Evolutionary conservation across 345 rosid genomes (phyloP).

Genomic region (Erysimum cheiranthoides): DNA sequence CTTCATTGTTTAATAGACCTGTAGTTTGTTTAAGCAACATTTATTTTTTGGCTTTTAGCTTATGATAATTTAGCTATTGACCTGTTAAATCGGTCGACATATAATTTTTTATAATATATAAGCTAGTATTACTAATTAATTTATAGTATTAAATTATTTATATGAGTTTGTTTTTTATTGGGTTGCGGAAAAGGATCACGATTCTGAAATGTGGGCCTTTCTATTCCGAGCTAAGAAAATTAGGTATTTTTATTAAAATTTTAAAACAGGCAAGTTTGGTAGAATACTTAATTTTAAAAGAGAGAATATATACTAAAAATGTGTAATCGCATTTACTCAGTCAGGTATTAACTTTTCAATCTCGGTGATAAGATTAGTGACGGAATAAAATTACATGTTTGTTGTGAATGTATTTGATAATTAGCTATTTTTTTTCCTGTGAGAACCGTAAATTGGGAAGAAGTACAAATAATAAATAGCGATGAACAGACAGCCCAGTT

Average conservation of each 20-base stretch:
- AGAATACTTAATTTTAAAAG: not conserved
- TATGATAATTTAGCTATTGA: constrained; percentile 24
- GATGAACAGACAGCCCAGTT: constrained; percentile 13
- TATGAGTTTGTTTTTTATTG: constrained; percentile 8
- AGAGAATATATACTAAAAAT: constrained; percentile 22
- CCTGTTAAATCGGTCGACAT: constrained; percentile 29
- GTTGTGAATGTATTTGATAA: not conserved
- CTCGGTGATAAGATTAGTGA: not conserved
- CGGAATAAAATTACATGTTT: not conserved
- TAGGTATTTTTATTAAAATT: not conserved
- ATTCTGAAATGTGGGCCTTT: constrained; percentile 33
- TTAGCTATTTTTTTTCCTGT: too few relatives aligned
- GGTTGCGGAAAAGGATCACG: constrained; percentile 36
- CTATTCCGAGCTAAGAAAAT: not conserved
- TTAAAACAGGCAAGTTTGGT: constrained; percentile 33
- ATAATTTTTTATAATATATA: not conserved
- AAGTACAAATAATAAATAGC: constrained; percentile 28
- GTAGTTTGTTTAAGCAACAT: constrained; percentile 17
- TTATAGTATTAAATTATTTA: not conserved
- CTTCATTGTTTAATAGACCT: not conserved
- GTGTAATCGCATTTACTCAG: constrained; percentile 28
- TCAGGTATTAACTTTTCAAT: constrained; percentile 18
- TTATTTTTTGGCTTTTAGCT: constrained; percentile 10
- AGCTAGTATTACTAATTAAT: constrained; percentile 8
- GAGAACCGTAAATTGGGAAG: constrained; percentile 13